These are phyloP conservation scores for Backusella luteola DNA, from an alignment of 192 early-diverging fungal genomes.

Conservation along the genomic window DNA sequence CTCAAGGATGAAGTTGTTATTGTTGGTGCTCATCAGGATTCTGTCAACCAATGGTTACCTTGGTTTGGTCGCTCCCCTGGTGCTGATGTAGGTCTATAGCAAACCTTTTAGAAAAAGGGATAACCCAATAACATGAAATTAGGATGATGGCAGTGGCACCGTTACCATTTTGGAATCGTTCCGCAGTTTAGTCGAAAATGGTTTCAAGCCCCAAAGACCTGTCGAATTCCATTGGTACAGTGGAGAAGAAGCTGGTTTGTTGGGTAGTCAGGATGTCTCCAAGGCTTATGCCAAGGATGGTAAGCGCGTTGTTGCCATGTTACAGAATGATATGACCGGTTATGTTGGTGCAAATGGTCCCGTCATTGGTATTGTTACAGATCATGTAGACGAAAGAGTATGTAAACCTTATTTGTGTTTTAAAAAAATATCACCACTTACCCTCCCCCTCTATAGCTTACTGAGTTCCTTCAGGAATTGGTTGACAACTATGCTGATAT, in stretches of 20 bases:
- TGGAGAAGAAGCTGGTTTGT: slow-evolving; percentile 86
- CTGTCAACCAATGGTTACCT: slow-evolving; percentile 84
- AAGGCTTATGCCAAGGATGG: slow-evolving; percentile 58
- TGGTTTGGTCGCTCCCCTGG: slow-evolving; percentile 73
- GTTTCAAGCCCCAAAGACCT: slow-evolving; percentile 68
- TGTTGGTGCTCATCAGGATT: slow-evolving; percentile 90
- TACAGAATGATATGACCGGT: slow-evolving; percentile 92
- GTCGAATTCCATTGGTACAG: slow-evolving; percentile 98
- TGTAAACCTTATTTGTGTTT: background rate
- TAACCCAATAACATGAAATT: background rate
- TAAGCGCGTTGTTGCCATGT: slow-evolving; percentile 68
- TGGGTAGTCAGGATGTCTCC: slow-evolving; percentile 87
- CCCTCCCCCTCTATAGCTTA: slow-evolving; percentile 29
- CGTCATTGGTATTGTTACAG: slow-evolving; percentile 78
- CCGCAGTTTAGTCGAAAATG: slow-evolving; percentile 64
- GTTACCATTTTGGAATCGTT: slow-evolving; percentile 90
- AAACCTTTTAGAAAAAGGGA: no score
- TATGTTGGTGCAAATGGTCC: slow-evolving; percentile 63
- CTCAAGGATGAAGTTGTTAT: slow-evolving; percentile 67
- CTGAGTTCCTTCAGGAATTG: slow-evolving; percentile 54
- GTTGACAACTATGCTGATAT: slow-evolving; percentile 67
- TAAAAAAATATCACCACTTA: background rate
- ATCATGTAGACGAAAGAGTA: slow-evolving; percentile 70
- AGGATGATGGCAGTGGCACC: slow-evolving; percentile 92
- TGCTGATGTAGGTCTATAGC: slow-evolving; percentile 41